Evolutionary conservation across 2,329 filamentous ascomycete species (phyloP), one percentile per base, ranked within the genome.

Genomic region (Coniochaeta sp.): DNA sequence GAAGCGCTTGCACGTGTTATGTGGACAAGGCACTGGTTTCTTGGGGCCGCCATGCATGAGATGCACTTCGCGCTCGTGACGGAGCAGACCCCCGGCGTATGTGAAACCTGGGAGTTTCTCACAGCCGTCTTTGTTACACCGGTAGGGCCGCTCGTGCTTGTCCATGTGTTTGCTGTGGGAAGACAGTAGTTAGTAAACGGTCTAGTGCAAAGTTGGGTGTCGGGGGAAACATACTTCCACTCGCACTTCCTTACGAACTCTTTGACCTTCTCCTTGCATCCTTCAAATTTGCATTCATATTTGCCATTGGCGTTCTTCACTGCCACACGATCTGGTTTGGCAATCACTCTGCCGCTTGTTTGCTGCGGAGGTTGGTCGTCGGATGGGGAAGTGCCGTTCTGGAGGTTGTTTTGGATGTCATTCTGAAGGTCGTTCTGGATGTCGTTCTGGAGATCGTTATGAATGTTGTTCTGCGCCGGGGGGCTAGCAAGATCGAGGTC

Each of bases 31-130:
- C 51, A 95, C 79, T 3, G 87, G 85, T 56, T 95, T 91, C 66
- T 91, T 91, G 9, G 91, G 89, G 1, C 90, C 91, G 51, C 90
- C 89, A 61, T 95, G 87, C 71, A 92, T 90, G 67, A 85, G 85
- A 68, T 97, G 92, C 1, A 97, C 92, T 69, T 97, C 92, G 56
- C 92, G 86, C 69, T 96, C 87, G 70, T 97, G 92, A 45, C 92
- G 81, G 16, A 95, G 72, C 0, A 97, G 81, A 3, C 92, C 92
- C 14, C 92, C 92, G 0, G 89, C 92, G 66, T 97, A 97, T 1
- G 92, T 97, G 68, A 97, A 97, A 1, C 92, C 92, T 50, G 89
- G 88, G 0, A 96, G 79, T 62, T 96, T 96, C 62, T 92, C 89
- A 68, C 92, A 96, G 32, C 87, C 87, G n/a, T 82, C 78, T 40